phyloP scores from a whole-genome alignment of 371 early-diverging fungal species.

The Mortierella sp. region DNA sequence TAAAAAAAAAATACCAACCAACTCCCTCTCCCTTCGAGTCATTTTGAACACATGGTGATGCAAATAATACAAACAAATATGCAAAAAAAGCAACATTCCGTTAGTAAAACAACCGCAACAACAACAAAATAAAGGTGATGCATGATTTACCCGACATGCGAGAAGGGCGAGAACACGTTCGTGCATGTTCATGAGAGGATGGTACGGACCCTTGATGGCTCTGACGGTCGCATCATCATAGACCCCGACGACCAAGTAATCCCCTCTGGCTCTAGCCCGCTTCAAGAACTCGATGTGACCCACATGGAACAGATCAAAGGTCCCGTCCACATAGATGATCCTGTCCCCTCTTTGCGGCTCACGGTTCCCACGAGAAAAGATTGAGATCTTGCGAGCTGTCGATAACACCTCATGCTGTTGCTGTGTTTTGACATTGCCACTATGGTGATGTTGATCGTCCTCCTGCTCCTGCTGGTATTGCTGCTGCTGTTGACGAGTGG shows the following conservation, averaged over 20 bases:
- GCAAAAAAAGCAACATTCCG: neutral
- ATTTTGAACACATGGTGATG: neutral
- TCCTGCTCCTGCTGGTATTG: constrained; percentile 57
- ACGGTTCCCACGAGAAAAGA: constrained; percentile 81
- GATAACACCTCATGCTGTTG: constrained; percentile 83
- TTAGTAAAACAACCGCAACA: neutral
- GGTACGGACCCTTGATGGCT: constrained; percentile 85
- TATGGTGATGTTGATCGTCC: constrained; percentile 69
- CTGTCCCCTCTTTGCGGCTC: constrained; percentile 76
- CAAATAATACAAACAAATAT: neutral
- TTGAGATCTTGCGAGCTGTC: constrained; percentile 87
- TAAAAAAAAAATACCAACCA: neutral
- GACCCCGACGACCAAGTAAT: constrained; percentile 94
- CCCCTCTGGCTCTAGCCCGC: constrained; percentile 86
- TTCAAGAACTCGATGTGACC: constrained; percentile 96
- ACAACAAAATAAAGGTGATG: neutral
- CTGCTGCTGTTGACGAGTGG: constrained; percentile 83
- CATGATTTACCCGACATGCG: constrained; percentile 80
- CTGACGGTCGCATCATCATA: constrained; percentile 94
- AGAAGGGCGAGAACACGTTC: constrained; percentile 92
- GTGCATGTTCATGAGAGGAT: constrained; percentile 94
- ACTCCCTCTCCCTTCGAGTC: neutral
- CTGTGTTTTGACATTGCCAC: constrained; percentile 71
- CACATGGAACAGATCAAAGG: constrained; percentile 95
- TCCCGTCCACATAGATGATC: constrained; percentile 95